Base-by-base conservation (phyloP, 2,329 filamentous ascomycete genomes). In the Curvularia eragrostidis region DNA sequence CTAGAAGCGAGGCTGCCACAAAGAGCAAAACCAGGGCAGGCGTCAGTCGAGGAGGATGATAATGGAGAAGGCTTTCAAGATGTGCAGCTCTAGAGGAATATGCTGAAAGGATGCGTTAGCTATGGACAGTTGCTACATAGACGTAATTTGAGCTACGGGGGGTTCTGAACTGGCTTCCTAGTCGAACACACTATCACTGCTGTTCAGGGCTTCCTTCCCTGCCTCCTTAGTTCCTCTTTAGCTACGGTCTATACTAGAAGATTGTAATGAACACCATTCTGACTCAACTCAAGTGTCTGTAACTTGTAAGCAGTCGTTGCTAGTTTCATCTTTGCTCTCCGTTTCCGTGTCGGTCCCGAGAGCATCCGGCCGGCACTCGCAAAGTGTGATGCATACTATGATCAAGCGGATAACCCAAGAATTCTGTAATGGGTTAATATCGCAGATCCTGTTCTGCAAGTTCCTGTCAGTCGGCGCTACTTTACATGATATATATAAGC, bases 51-150 rank as follows among this genome's bases (percentile, higher is more conserved):
- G 39, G 71, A 73, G 13, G 71, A 74, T 10, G 72, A 71, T 18
- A 70, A 73, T 24, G 64, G 68, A 42, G 68, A 62, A 10, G 75
- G 71, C 59, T 77, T 77, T 42, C 72, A 75, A 52, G 73, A 77
- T 36, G 68, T 77, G 9, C 55, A 63, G 28, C 63, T 75, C 12
- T 75, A 56, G 38, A 30, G 24, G 7, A 19, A 26, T 12, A 3
- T 10, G 26, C 12, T 15, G 26, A 46, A 41, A 47, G 47, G 12
- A 19, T 13, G 21, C n/a, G 34, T 21, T 6, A 8, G 10, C n/a
- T 26, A 8, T 48, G 18, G 15, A 23, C 15, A 23, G 26, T 12
- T 42, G n/a, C 15, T 43, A 19, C 5, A 4, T 12, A 13, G 5
- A n/a, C 5, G 21, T 21, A 19, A 12, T n/a, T 21, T 32, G 24